Base-by-base conservation (phyloP, 2,329 filamentous ascomycete genomes). In the Ilyonectria robusta region DNA sequence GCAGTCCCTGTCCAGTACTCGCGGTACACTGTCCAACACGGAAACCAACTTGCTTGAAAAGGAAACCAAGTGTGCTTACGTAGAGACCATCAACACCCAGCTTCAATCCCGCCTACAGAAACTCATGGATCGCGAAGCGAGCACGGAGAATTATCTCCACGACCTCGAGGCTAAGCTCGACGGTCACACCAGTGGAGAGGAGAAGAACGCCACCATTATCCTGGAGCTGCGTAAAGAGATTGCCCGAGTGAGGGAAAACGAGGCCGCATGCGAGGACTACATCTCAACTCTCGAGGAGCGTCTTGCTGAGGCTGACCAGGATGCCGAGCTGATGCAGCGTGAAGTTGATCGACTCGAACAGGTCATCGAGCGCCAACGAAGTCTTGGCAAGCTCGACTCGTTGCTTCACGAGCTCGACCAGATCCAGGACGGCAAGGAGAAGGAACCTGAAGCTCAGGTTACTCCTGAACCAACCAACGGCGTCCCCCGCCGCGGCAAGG, bases 261-360 rank as follows among this genome's bases (percentile, higher is more conserved):
- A 99, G 82, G 89, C 92, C 4, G 92, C 92, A 44, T 94, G 92
- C 72, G 96, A 99, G 79, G 96, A 98, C 72, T 99, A 99, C 80
- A 98, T 99, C 59, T 97, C 95, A 1, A 98, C 95, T 0, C 85
- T 99, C 11, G 96, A 99, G 79, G 96, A 98, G 82, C 92, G 95
- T 23, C 88, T 99, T 9, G 96, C 96, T 1, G 96, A 99, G 81
- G 92, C 95, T 2, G 96, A 99, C 76, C 95, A 98, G 80, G 96
- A 99, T 78, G 91, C 94, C 70, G 96, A 98, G 79, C 84, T 98
- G 67, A 98, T 99, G 95, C 94, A 97, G 79, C 93, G 95, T 40
- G 96, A 99, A 77, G 93, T 99, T 70, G 94, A 98, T 76, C 91
- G 95, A 37, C 86, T 99, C 13, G 96, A 98, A 81, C 94, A 97